These are phyloP conservation scores for Coemansia sp. DNA, from an alignment of 192 early-diverging fungal species.

Conservation along the genomic window DNA sequence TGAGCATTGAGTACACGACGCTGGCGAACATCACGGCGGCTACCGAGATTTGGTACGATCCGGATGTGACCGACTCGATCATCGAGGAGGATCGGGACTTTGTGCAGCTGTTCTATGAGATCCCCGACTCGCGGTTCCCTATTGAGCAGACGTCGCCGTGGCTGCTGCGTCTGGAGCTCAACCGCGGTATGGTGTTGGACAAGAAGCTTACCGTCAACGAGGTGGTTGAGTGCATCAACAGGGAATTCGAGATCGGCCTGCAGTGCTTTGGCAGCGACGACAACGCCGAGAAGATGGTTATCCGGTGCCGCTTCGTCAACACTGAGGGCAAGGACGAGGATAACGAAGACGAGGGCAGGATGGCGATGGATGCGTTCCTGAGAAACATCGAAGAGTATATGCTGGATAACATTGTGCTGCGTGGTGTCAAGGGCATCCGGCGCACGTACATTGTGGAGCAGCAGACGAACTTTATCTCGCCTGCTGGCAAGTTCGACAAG, in stretches of 20 bases:
- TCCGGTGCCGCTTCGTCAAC: constrained; percentile 82
- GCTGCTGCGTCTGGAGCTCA: constrained; percentile 74
- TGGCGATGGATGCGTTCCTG: constrained; percentile 88
- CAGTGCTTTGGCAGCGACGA: constrained; percentile 86
- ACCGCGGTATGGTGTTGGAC: constrained; percentile 83
- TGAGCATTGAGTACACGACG: constrained; percentile 88
- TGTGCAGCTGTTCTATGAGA: constrained; percentile 78
- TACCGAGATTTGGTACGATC: constrained; percentile 97
- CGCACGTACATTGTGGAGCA: constrained; percentile 68
- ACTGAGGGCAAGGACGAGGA: constrained; percentile 58
- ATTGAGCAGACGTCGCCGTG: constrained; percentile 67
- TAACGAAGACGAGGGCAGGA: constrained; percentile 55
- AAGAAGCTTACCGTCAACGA: constrained; percentile 85
- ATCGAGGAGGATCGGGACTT: constrained; percentile 89
- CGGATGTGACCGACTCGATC: constrained; percentile 75
- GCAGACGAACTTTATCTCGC: constrained; percentile 40
- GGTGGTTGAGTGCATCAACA: constrained; percentile 75
- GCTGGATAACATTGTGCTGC: constrained; percentile 81
- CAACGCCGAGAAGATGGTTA: constrained; percentile 82
- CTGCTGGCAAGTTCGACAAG: constrained; percentile 63
- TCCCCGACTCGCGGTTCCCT: constrained; percentile 74
- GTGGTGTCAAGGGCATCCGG: constrained; percentile 82
- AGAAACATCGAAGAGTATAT: constrained; percentile 82
- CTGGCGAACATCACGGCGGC: constrained; percentile 77
- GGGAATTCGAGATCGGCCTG: constrained; percentile 76